Percentiles rank a stretch among this genome's conserved stretches.
phyloP scores from a whole-genome alignment of 129 eudicot genomes.

The Helichrysum umbraculigerum region DNA sequence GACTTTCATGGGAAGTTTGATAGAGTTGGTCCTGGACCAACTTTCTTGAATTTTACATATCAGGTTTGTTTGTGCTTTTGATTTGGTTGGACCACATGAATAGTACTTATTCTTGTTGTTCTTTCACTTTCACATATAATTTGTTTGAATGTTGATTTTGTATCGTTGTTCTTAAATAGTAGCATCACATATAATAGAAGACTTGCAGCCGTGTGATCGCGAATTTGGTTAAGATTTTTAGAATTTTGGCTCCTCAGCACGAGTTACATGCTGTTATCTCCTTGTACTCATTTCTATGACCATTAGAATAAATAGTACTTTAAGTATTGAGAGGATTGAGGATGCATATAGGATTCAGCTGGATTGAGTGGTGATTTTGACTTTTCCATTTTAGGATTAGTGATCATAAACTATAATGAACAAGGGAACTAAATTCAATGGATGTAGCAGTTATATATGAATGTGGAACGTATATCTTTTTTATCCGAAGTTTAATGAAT shows the following conservation, averaged over 20 bases:
- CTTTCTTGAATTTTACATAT: constrained; percentile 65
- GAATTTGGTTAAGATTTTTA: neutral
- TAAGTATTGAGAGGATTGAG: neutral
- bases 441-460: neutral
- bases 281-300: neutral
- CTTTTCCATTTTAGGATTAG: constrained; percentile 11
- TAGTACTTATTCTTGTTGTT: constrained; percentile 3
- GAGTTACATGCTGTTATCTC: neutral
- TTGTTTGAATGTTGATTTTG: constrained; percentile 8
- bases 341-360: neutral
- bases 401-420: neutral
- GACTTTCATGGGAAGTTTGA: constrained; percentile 22
- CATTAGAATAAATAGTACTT: neutral
- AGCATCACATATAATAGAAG: neutral
- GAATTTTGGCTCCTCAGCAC: neutral
- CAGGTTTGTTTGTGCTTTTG: constrained; percentile 41
- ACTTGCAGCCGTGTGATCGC: neutral
- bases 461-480: neutral
- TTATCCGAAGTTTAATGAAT: neutral
- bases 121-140: constrained; percentile 23
- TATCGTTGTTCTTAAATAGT: neutral
- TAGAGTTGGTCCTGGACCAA: constrained; percentile 84
- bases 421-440: too few species aligned
- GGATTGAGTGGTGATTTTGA: neutral
- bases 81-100: constrained; percentile 25